A percentile compares a stretch with the other conserved stretches of the same genome.
phyloP scores from a whole-genome alignment of 1,284 basidiomycete species.

The Anthracocystis panici-leucophaei region DNA sequence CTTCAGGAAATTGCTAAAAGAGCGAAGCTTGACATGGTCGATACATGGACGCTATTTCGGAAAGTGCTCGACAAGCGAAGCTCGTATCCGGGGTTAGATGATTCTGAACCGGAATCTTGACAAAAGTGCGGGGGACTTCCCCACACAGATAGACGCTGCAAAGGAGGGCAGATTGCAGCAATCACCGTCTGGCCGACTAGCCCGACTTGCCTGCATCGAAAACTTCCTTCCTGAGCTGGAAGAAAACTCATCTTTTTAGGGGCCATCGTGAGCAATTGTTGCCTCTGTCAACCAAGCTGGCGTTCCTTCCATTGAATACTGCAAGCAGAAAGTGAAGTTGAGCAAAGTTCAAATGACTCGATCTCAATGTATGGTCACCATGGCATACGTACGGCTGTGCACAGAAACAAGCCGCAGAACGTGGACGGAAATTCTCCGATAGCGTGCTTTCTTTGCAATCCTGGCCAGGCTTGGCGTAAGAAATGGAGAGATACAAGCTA shows the following conservation, averaged over 20 bases:
- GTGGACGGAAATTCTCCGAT: background rate
- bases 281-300: background rate
- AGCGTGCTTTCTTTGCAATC: background rate
- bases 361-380: background rate
- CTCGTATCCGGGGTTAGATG: background rate
- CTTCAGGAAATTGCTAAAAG: background rate
- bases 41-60: background rate
- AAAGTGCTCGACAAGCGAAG: background rate
- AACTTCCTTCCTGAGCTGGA: background rate
- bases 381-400: background rate
- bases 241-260: background rate
- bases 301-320: background rate
- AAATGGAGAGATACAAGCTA: background rate
- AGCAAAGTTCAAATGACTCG: slow-evolving; percentile 2
- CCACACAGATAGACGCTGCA: background rate
- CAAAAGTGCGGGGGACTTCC: slow-evolving; percentile 4
- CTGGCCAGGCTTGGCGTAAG: background rate
- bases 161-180: background rate
- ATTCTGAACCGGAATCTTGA: background rate
- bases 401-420: background rate
- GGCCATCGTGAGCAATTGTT: background rate
- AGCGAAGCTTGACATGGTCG: background rate
- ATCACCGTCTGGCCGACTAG: background rate
- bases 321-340: background rate
- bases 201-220: background rate